phyloP scores from a whole-genome alignment of 2,329 filamentous ascomycete genomes.

The Diaporthe humulicola region DNA sequence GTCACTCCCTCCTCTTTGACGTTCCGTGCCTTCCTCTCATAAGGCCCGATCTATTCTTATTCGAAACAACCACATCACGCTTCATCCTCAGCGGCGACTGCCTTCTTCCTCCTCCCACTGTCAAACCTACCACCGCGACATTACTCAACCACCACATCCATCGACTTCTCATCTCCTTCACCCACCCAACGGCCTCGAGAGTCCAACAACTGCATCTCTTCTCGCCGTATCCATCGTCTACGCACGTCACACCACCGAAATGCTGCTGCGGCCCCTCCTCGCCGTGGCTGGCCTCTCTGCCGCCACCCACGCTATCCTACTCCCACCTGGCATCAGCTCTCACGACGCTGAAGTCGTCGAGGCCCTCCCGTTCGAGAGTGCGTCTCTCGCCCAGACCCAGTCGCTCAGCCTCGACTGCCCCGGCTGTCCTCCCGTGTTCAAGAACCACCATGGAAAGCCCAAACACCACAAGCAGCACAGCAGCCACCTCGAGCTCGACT shows the following conservation, averaged over 20 bases:
- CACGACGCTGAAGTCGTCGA: constrained; percentile 59
- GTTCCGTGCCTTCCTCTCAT: neutral
- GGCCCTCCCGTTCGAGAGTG: constrained; percentile 52
- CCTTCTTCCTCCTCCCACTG: neutral
- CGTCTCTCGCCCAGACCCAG: constrained; percentile 51
- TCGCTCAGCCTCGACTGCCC: constrained; percentile 65
- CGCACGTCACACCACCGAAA: constrained; percentile 35
- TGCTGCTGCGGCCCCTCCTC: constrained; percentile 59
- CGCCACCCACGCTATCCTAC: constrained; percentile 61
- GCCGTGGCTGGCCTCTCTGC: constrained; percentile 55
- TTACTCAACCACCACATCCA: neutral
- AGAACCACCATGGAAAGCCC: constrained; percentile 45
- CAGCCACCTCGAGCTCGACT: constrained; percentile 65
- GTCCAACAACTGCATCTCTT: neutral
- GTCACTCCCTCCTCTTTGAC: constrained; percentile 21
- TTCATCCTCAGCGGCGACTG: neutral
- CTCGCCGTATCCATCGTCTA: neutral
- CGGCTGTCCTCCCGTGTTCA: constrained; percentile 61
- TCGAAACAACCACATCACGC: constrained; percentile 21
- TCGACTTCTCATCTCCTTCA: neutral
- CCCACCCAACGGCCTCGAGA: neutral
- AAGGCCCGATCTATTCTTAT: constrained; percentile 25
- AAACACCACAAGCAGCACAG: constrained; percentile 44
- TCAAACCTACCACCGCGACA: neutral
- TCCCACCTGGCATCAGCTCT: constrained; percentile 64